phyloP scores from a whole-genome alignment of 2,329 filamentous ascomycete genomes.

The Phaeosphaeriaceae sp. region DNA sequence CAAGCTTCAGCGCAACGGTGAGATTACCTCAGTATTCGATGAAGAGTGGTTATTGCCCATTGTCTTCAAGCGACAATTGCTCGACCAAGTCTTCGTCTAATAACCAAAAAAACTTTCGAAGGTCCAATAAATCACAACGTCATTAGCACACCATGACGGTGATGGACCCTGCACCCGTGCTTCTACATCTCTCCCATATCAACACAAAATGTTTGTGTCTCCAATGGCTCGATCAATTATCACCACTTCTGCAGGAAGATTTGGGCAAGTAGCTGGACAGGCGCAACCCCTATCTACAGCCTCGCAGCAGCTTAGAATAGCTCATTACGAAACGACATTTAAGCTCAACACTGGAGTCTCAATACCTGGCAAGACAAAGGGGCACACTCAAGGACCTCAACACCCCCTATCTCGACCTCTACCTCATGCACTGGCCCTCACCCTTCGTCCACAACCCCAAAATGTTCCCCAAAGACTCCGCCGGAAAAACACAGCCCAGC shows the following conservation, averaged over 20 bases:
- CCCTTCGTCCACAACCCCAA: constrained; percentile 73
- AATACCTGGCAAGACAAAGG: constrained; percentile 43
- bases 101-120: too few species aligned
- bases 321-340: constrained; percentile 50
- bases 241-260: constrained; percentile 13
- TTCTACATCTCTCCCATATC: too few species aligned
- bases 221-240: constrained; percentile 22
- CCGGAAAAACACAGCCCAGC: constrained; percentile 29
- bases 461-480: constrained; percentile 61
- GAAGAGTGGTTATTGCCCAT: too few species aligned
- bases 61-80: too few species aligned
- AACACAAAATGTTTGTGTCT: constrained; percentile 20
- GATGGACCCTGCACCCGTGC: too few species aligned
- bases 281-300: constrained; percentile 16
- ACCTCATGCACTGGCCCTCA: constrained; percentile 80
- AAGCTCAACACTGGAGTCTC: constrained; percentile 71
- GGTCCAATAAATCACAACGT: too few species aligned
- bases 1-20: too few species aligned
- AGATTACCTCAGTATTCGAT: too few species aligned
- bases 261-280: constrained; percentile 24
- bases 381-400: constrained; percentile 71
- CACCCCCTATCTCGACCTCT: constrained; percentile 88
- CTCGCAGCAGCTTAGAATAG: constrained; percentile 32
- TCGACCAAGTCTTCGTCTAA: too few species aligned
- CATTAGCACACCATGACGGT: neutral